A percentile compares a stretch with the other conserved stretches of the same genome.
Evolutionary conservation across 2,329 filamentous ascomycete species (phyloP).

Genomic region (Monosporascus sp.): DNA sequence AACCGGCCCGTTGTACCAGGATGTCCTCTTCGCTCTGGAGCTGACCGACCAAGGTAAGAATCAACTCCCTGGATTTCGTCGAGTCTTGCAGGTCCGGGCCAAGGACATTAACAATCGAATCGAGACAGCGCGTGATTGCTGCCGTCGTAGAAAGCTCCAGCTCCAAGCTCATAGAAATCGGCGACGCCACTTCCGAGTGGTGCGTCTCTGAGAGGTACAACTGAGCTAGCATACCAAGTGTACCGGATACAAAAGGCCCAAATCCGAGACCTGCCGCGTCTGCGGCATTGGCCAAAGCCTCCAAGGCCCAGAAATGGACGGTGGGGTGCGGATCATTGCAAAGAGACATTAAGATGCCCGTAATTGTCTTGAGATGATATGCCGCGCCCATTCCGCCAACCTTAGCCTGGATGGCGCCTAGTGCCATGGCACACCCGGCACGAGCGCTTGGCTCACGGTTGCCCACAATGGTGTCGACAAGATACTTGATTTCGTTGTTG

Average conservation of each 20-base stretch:
- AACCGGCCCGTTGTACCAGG: constrained; percentile 67
- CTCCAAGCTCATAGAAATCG: constrained; percentile 86
- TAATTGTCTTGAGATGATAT: constrained; percentile 91
- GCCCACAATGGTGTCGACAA: constrained; percentile 89
- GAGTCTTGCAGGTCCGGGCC: constrained; percentile 93
- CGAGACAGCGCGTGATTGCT: constrained; percentile 80
- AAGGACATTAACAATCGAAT: constrained; percentile 94
- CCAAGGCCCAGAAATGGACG: constrained; percentile 94
- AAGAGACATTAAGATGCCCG: constrained; percentile 96
- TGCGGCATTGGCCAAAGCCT: constrained; percentile 78
- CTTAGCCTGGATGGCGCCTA: constrained; percentile 90
- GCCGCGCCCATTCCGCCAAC: constrained; percentile 97
- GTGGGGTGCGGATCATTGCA: constrained; percentile 92
- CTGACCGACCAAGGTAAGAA: constrained; percentile 77
- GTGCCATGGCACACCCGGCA: constrained; percentile 87
- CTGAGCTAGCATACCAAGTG: constrained; percentile 89
- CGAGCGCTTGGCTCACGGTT: constrained; percentile 91
- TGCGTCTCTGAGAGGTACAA: constrained; percentile 90
- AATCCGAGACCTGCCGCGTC: constrained; percentile 92
- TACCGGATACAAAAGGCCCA: constrained; percentile 82
- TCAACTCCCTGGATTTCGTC: constrained; percentile 84
- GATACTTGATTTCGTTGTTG: constrained; percentile 79
- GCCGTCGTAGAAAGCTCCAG: constrained; percentile 76
- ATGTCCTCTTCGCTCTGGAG: constrained; percentile 72
- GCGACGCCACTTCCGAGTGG: constrained; percentile 73